Percentiles rank a stretch among this genome's conserved stretches.
Evolutionary conservation across 305 asterid species (phyloP).

Genomic region (Fraxinus sp.): DNA sequence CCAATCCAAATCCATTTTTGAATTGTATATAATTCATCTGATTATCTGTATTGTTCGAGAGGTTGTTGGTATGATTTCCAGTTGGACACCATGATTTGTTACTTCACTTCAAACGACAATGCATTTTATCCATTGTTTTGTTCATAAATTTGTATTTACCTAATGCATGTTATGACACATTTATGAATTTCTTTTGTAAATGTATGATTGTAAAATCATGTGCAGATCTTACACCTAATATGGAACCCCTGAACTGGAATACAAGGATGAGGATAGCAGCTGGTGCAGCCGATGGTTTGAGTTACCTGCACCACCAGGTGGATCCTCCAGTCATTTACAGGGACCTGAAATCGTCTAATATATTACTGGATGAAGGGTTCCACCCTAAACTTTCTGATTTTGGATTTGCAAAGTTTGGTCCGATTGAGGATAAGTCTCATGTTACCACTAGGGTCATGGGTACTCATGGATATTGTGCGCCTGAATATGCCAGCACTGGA

Average conservation of each 20-base stretch:
- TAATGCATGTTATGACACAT: background rate
- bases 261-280: constrained; percentile 42
- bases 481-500: constrained; percentile 35
- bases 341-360: constrained; percentile 39
- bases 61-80: background rate
- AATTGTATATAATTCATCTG: background rate
- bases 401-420: constrained; percentile 41
- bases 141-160: background rate
- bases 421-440: constrained; percentile 29
- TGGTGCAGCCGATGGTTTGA: constrained; percentile 43
- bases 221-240: constrained; percentile 36
- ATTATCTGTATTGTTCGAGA: background rate
- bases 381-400: constrained; percentile 37
- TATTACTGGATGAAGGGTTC: constrained; percentile 31
- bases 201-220: background rate
- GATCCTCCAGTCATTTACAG: constrained; percentile 37
- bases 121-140: background rate
- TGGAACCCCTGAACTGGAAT: constrained; percentile 37
- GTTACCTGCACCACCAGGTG: constrained; percentile 37
- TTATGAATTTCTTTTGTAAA: background rate
- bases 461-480: constrained; percentile 41
- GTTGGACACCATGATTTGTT: background rate
- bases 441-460: constrained; percentile 41
- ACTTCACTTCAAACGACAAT: background rate
- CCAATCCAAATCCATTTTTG: background rate